Evolutionary conservation across 225 moss, liverwort and hornwort species (phyloP), one percentile per base, ranked within the genome.

Genomic region (Antitrichia curtipendula): DNA sequence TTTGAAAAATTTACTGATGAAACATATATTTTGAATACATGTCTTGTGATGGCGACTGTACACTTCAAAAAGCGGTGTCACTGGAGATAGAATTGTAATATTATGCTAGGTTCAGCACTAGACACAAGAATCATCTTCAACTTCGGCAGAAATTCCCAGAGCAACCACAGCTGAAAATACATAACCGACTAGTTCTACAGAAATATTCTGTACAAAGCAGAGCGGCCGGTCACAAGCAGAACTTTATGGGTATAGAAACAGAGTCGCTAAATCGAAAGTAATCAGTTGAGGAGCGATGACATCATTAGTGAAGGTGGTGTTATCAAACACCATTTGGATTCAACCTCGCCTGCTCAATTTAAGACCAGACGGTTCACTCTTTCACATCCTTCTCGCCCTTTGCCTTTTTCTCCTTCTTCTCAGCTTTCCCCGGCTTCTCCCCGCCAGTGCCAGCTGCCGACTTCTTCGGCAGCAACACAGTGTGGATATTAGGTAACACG

Each of bases 371-470:
- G 7, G 21, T 9, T 88, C 57, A 92, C 58, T 75, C 90, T 79
- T 92, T 92, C 0, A 72, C 21, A 1, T 52, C 49, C 50, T 75
- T 83, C 22, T 38, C 78, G 1, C 27, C 78, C 56, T 78, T 78
- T 0, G 5, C 25, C n/a, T 77, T 77, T 7, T 82, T 82, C 38
- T 56, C 18, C 29, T 92, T 86, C 41, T 90, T 94, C 76, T 90
- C 78, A 0, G 89, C 19, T 81, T 93, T 93, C 49, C 69, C 87
- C 0, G 92, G 45, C 86, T 94, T 94, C 53, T 94, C 92, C 3
- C n/a, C 65, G 6, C 69, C 75, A 75, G 36, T 75, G 13, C 52
- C 75, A 23, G 23, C 75, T 9, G 75, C 52, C 22, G 75, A 75
- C 9, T 75, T 75, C 50, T 52, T 75, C 52, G 75, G 75, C 50